These are phyloP conservation scores for Pseudonectria foliicola DNA, from an alignment of 2,329 filamentous ascomycete genomes.

Conservation along the genomic window DNA sequence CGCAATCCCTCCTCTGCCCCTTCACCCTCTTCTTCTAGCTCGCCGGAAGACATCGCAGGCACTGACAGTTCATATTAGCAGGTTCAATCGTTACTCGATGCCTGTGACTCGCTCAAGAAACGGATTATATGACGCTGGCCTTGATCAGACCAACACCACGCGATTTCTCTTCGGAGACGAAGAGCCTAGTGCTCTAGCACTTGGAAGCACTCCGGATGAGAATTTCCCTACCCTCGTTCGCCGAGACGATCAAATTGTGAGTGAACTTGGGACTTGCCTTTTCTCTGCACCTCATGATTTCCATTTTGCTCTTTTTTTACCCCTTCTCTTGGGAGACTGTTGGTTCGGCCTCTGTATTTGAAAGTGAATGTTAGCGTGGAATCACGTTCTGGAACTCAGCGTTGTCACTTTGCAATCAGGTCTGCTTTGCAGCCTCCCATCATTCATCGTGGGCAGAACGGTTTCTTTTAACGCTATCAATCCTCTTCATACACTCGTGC, in stretches of 20 bases:
- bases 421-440: neutral
- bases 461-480: conserved; percentile 3
- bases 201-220: conserved; percentile 62
- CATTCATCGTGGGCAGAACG: too few relatives aligned
- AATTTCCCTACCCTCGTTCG: conserved; percentile 80
- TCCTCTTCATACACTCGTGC: conserved; percentile 4
- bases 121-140: conserved; percentile 58
- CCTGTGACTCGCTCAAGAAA: conserved; percentile 68
- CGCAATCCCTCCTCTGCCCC: too few relatives aligned
- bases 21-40: too few relatives aligned
- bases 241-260: conserved; percentile 51
- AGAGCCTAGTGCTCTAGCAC: conserved; percentile 44
- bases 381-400: too few relatives aligned
- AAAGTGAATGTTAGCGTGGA: too few relatives aligned
- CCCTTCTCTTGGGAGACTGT: too few relatives aligned
- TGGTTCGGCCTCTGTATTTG: too few relatives aligned
- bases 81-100: conserved; percentile 88
- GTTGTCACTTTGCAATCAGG: too few relatives aligned
- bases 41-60: too few relatives aligned
- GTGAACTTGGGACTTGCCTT: conserved; percentile 18
- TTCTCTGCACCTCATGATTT: neutral
- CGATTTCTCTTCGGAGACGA: conserved; percentile 83
- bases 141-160: conserved; percentile 79
- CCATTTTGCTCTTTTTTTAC: neutral
- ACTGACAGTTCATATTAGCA: conserved; percentile 27